These are phyloP conservation scores for Emergomyces pasteurianus DNA, from an alignment of 2,329 filamentous ascomycete genomes.

Conservation along the genomic window DNA sequence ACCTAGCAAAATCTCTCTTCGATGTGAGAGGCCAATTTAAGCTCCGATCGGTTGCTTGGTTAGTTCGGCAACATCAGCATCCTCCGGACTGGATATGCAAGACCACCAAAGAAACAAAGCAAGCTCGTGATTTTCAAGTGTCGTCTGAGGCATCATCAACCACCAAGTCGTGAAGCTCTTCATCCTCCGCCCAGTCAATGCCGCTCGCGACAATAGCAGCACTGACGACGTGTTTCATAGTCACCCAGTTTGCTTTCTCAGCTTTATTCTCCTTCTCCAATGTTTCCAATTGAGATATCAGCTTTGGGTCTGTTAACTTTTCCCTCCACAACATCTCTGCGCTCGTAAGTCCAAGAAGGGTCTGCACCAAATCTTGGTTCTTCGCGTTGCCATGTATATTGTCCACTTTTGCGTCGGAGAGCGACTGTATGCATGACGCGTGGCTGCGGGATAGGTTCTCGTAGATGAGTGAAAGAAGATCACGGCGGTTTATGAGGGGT, in stretches of 20 bases:
- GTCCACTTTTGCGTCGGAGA: slow-evolving; percentile 48
- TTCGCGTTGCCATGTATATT: slow-evolving; percentile 44
- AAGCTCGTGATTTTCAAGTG: background rate
- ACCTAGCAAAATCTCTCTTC: background rate
- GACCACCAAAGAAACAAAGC: background rate
- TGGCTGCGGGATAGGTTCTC: slow-evolving; percentile 47
- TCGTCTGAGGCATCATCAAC: slow-evolving; percentile 40
- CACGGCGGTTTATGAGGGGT: slow-evolving; percentile 54
- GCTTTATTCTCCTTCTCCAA: slow-evolving; percentile 49
- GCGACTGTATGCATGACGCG: slow-evolving; percentile 38
- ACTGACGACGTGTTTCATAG: slow-evolving; percentile 67
- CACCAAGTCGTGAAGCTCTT: slow-evolving; percentile 56
- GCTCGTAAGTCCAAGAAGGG: slow-evolving; percentile 52
- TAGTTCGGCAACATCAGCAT: background rate
- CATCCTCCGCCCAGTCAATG: slow-evolving; percentile 65
- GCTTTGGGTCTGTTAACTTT: slow-evolving; percentile 41
- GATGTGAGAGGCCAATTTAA: background rate
- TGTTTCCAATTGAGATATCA: slow-evolving; percentile 44
- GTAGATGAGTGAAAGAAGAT: slow-evolving; percentile 52
- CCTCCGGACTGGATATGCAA: background rate
- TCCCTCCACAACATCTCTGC: slow-evolving; percentile 42
- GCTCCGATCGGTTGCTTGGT: background rate
- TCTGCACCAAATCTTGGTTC: slow-evolving; percentile 52
- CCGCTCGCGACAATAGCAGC: slow-evolving; percentile 71
- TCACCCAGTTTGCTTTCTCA: slow-evolving; percentile 56